Percentiles rank a stretch among this genome's conserved stretches.
Evolutionary conservation across 495 filamentous ascomycete species (phyloP).

Genomic region (Chaetomium fimeti): DNA sequence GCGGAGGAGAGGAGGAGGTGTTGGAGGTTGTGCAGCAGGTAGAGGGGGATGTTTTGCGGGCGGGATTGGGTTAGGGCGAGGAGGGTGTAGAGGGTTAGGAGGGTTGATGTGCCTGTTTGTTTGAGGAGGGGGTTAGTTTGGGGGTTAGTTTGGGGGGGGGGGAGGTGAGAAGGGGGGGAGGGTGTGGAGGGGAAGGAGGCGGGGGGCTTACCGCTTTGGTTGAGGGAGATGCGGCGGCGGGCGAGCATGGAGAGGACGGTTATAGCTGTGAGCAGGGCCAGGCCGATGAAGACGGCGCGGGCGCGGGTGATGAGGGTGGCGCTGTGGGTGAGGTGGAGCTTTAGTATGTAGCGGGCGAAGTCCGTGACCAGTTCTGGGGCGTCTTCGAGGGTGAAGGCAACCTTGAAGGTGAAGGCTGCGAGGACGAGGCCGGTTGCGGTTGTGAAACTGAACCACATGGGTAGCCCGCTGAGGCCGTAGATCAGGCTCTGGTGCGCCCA

Average conservation of each 20-base stretch:
- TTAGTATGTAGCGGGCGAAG: conserved; percentile 45
- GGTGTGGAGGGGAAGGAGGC: conserved; percentile 45
- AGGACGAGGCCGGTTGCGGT: conserved; percentile 43
- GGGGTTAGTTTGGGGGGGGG: neutral
- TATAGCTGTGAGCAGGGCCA: conserved; percentile 46
- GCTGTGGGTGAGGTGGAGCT: conserved; percentile 43
- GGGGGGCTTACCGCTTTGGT: conserved; percentile 26
- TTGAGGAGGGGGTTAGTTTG: neutral
- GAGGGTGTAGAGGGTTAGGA: conserved; percentile 70
- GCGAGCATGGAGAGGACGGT: conserved; percentile 33
- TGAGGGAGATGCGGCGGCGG: conserved; percentile 27
- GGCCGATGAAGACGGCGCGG: conserved; percentile 53
- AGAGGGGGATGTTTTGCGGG: conserved; percentile 77
- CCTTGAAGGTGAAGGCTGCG: conserved; percentile 75
- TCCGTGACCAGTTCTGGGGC: conserved; percentile 75
- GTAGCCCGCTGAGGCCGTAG: conserved; percentile 37
- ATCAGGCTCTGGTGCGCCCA: conserved; percentile 38
- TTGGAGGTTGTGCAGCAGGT: conserved; percentile 67
- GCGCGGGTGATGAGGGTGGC: conserved; percentile 53
- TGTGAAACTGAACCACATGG: conserved; percentile 29
- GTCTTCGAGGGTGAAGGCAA: conserved; percentile 77
- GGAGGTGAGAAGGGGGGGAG: neutral
- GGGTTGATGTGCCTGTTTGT: conserved; percentile 36
- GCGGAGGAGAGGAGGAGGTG: conserved; percentile 48
- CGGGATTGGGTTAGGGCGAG: conserved; percentile 86